Evolutionary conservation across 1,139 yeast genomes (phyloP), one percentile per base, ranked within the genome.

Genomic region (Lodderomyces pseudojiufengensis): DNA sequence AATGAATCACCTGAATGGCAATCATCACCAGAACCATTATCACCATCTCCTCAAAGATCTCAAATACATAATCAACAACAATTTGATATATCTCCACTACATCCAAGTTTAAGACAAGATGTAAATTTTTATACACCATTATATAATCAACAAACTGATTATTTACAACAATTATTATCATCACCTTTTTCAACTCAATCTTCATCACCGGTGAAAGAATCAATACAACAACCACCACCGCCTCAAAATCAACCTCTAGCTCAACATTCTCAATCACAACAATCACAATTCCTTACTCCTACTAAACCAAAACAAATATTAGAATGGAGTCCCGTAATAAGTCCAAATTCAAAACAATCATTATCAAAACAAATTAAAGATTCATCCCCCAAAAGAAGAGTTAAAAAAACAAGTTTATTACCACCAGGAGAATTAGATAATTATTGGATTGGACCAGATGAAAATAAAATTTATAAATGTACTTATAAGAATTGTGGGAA

Each of bases 391-490:
- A 61, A 69, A 37, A 61, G 72, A 43, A 63, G 70, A 44, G 64
- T 77, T 15, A 75, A 76, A 35, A 76, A 76, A 46, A 74, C 82
- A 2, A 81, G 95, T 0, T 78, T 94, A 12, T 61, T 90, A 29
- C 97, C 96, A 13, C 90, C 94, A 2, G 97, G 96, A 4, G 84
- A 85, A 39, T 76, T 92, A 24, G 98, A 92, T 57, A 76, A 76
- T 40, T 87, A 84, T 52, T 83, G 94, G 63, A 70, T 67, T 15
- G 95, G 95, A 0, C 95, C 95, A 2, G 82, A 83, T 50, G 81
- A 73, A 35, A 76, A 81, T 36, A 77, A 78, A 44, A 60, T 60
- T 22, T 94, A 76, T 60, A 73, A 80, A 27, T 94, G 99, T 59
- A 70, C 76, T 40, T 92, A 72, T 58, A 78, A 84, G 18, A 73